Conservation (phyloP, 208 protist genomes). For the Acanthamoeba divionensis region DNA sequence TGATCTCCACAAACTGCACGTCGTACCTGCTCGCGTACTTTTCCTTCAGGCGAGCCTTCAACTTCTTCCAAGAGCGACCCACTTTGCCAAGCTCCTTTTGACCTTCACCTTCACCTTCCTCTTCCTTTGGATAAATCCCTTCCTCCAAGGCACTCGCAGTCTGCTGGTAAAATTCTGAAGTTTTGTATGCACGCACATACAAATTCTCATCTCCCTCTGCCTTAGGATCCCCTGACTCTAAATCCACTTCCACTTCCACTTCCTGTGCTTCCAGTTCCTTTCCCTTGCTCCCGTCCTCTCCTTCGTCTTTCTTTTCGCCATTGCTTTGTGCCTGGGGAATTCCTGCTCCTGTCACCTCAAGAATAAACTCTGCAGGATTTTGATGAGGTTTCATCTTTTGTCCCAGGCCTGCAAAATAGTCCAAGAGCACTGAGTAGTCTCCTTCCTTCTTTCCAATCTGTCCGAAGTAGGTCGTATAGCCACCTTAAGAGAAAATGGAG, state of each 20-base stretch:
- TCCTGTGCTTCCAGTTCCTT: background rate
- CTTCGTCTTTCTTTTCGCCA: background rate
- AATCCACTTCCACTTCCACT: background rate
- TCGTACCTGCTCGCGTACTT: background rate
- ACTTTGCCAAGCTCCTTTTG: background rate
- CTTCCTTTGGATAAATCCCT: background rate
- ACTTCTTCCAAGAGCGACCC: background rate
- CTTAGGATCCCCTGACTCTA: background rate
- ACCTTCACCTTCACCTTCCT: background rate
- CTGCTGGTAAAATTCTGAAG: background rate
- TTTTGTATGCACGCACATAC: background rate
- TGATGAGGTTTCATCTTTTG: background rate
- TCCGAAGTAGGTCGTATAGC: conserved; percentile 1
- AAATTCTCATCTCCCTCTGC: background rate
- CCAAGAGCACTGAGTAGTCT: background rate
- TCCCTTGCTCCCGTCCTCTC: background rate
- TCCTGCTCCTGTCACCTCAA: background rate
- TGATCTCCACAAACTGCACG: background rate
- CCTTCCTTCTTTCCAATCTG: background rate
- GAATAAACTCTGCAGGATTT: conserved; percentile 40
- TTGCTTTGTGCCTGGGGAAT: background rate
- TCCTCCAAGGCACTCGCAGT: background rate
- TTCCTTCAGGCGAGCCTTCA: background rate
- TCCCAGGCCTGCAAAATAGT: conserved; percentile 7
- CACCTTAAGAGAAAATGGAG: background rate